Conservation (phyloP, 2,329 filamentous ascomycete species). For the Pseudogymnoascus sp. region DNA sequence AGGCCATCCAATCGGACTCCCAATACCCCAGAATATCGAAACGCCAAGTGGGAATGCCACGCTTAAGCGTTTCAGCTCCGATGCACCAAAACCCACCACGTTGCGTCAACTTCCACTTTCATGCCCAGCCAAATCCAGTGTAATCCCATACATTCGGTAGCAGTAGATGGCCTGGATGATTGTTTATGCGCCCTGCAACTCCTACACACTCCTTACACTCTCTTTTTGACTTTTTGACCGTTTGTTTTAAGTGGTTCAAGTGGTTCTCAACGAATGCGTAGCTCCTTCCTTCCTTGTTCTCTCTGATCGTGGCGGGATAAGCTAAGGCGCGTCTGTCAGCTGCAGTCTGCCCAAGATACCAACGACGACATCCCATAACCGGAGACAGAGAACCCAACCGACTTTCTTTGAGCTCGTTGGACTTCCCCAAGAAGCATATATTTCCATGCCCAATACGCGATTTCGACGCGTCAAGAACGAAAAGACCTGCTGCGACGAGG, state of each 20-base stretch:
- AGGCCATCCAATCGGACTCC: constrained; percentile 17
- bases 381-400: background rate
- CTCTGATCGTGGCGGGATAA: background rate
- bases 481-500: background rate
- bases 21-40: constrained; percentile 25
- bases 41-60: constrained; percentile 12
- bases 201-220: background rate
- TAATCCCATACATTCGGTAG: background rate
- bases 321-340: background rate
- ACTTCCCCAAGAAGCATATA: background rate
- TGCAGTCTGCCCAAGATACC: background rate
- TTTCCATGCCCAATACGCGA: background rate
- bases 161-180: background rate
- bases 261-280: background rate
- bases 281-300: constrained; percentile 1
- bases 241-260: background rate
- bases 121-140: background rate
- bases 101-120: background rate
- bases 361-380: background rate
- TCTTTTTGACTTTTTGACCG: background rate
- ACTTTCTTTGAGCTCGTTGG: background rate
- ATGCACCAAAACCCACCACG: constrained; percentile 1
- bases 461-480: background rate
- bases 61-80: constrained; percentile 1
- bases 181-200: background rate